Conservation (phyloP, 768 basidiomycete species). For the Crassisporium funariophilum region DNA sequence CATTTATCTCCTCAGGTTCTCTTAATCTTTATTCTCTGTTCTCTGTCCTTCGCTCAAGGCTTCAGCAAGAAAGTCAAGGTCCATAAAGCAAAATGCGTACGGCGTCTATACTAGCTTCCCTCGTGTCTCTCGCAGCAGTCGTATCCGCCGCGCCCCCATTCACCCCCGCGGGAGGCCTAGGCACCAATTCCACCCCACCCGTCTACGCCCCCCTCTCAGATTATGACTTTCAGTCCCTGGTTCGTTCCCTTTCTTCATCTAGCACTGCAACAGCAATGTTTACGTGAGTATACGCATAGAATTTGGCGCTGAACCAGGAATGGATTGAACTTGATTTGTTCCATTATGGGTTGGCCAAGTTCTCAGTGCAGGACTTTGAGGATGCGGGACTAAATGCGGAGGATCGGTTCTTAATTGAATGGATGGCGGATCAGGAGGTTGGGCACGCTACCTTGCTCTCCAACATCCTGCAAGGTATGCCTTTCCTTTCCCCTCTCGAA, state of each 20-base stretch:
- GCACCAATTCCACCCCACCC: slow-evolving; percentile 20
- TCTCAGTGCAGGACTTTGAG: slow-evolving; percentile 58
- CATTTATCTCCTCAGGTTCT: no score
- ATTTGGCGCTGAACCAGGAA: slow-evolving; percentile 62
- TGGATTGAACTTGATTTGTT: slow-evolving; percentile 64
- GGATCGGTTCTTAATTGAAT: slow-evolving; percentile 57
- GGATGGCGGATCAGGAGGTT: slow-evolving; percentile 66
- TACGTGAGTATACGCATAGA: slow-evolving; percentile 25
- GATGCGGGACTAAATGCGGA: slow-evolving; percentile 53
- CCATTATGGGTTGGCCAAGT: slow-evolving; percentile 53
- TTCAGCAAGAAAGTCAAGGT: no score
- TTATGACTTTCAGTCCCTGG: slow-evolving; percentile 29
- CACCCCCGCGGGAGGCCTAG: slow-evolving; percentile 22
- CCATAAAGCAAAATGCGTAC: no score
- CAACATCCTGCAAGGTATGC: no score
- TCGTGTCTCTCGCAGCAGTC: slow-evolving; percentile 2
- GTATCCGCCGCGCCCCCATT: slow-evolving; percentile 4
- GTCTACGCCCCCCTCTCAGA: slow-evolving; percentile 24
- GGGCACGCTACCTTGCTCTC: slow-evolving; percentile 59
- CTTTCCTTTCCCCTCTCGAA: no score
- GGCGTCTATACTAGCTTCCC: neutral
- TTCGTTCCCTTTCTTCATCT: slow-evolving; percentile 9
- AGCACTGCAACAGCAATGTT: neutral
- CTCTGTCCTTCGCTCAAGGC: no score
- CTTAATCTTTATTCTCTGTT: no score